Base-by-base conservation (phyloP, 1,284 basidiomycete genomes). In the Rhodotorula glutinis region DNA sequence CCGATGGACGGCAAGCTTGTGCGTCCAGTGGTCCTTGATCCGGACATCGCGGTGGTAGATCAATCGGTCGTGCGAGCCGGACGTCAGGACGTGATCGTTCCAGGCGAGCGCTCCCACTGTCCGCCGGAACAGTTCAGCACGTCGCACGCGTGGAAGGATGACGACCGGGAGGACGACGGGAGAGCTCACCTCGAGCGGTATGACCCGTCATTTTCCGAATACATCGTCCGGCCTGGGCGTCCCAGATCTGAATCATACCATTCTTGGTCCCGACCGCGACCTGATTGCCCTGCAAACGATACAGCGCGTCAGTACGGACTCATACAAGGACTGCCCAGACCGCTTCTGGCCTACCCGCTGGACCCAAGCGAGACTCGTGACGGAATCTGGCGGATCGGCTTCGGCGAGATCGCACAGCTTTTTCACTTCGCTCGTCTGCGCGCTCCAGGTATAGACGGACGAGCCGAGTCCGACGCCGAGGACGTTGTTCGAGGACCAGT, bases 361-460 rank as follows among this genome's bases (percentile, higher is more conserved):
- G 1, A 93, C 91, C 95, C 95, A 98, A 29, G 88, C 88, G 4
- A 95, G 84, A 1, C 90, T 91, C 60, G 90, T 91, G 63, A 95
- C 85, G 0, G 85, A 85, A 78, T 95, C 73, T 8, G 72, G 63
- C 27, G 63, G 62, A 23, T 62, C 57, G 29, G 46, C n/a, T 11
- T 79, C 75, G 7, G 82, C 76, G 25, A 98, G 80, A 76, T 98
- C 93, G 77, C 92, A 96, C 19, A 98, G 81, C 77, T 95, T 94
- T 43, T 88, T 91, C 0, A 98, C 95, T 16, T 85, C 85, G 16
- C 92, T 91, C 61, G 92, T 96, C 72, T 92, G 88, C 16, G 95
- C 96, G 17, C 89, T 91, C 96, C 96, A 98, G 2, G 98, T 85
- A 78, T 98, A 98, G 8, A 98, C 94, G 70, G 91, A 93, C 0